These are phyloP conservation scores for Hypoxylon lienhwacheense DNA, from an alignment of 495 filamentous ascomycete genomes.

Conservation along the genomic window DNA sequence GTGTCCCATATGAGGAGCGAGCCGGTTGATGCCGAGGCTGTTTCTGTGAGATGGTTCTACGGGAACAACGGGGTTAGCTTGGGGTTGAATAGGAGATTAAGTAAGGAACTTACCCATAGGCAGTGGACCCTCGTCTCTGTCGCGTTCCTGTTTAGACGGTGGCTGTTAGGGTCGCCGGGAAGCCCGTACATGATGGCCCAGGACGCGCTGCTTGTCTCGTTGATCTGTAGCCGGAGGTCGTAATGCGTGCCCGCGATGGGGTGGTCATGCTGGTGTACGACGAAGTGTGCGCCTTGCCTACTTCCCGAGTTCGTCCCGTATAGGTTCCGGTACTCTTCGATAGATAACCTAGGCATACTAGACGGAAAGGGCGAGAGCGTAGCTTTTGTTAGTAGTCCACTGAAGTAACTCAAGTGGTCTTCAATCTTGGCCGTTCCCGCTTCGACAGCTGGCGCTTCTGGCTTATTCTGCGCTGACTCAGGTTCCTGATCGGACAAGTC, in stretches of 20 bases:
- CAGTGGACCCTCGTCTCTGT: conserved; percentile 69
- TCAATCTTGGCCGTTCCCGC: conserved; percentile 55
- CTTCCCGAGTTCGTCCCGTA: conserved; percentile 54
- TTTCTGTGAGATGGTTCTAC: conserved; percentile 70
- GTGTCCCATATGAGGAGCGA: conserved; percentile 73
- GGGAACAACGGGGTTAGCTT: neutral
- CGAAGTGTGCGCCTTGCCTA: conserved; percentile 58
- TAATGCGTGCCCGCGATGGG: conserved; percentile 65
- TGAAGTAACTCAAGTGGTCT: conserved; percentile 59
- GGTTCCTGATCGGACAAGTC: conserved; percentile 3
- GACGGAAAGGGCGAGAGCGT: conserved; percentile 32
- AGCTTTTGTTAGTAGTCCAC: conserved; percentile 43
- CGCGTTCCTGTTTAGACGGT: conserved; percentile 60
- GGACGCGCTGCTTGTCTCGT: conserved; percentile 61
- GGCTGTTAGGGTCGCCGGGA: conserved; percentile 64
- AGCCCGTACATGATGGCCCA: conserved; percentile 70
- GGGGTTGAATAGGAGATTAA: neutral
- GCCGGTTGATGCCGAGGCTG: conserved; percentile 59
- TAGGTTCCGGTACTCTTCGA: conserved; percentile 53
- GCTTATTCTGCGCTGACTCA: neutral
- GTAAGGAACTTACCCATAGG: conserved; percentile 57
- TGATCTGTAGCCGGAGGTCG: conserved; percentile 69
- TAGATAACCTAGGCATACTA: conserved; percentile 43
- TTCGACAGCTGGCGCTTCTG: conserved; percentile 55
- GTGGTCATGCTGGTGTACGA: conserved; percentile 72